Conservation (phyloP, 2,329 filamentous ascomycete species). For the Stemphylium vesicarium region DNA sequence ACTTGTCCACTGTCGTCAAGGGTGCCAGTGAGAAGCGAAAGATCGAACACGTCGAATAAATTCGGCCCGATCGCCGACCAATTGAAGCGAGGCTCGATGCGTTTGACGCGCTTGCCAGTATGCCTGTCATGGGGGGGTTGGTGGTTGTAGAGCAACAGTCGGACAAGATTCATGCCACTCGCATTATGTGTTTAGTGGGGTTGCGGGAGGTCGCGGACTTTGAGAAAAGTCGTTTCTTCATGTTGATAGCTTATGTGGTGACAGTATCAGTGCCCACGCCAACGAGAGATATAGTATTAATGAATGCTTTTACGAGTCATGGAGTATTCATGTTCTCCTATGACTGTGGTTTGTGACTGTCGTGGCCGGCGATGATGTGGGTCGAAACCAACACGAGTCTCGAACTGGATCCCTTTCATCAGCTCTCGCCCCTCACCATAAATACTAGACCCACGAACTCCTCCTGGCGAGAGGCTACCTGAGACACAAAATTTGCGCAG, state of each 20-base stretch:
- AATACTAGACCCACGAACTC: neutral
- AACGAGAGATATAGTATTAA: neutral
- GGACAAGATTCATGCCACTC: neutral
- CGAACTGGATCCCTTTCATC: neutral
- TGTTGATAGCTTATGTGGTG: neutral
- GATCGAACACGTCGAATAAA: slow-evolving; percentile 31
- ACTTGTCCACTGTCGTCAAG: slow-evolving; percentile 54
- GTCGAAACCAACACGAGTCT: neutral
- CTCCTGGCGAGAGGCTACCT: neutral
- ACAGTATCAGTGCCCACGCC: neutral
- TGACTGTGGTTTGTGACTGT: too few relatives aligned
- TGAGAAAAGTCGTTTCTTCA: neutral
- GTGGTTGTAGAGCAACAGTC: neutral
- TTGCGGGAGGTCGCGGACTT: neutral
- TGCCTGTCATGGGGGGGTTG: neutral
- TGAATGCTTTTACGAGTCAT: neutral
- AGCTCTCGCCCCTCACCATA: neutral
- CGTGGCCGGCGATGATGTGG: neutral
- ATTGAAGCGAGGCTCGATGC: neutral
- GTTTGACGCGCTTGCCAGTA: neutral
- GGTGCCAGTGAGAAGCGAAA: slow-evolving; percentile 49
- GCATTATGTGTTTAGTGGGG: neutral
- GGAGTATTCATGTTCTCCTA: too few relatives aligned
- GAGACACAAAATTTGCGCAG: slow-evolving; percentile 2
- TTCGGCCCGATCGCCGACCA: neutral